phyloP scores from a whole-genome alignment of 805 yeast genomes.

The Wickerhamiella parazyma region DNA sequence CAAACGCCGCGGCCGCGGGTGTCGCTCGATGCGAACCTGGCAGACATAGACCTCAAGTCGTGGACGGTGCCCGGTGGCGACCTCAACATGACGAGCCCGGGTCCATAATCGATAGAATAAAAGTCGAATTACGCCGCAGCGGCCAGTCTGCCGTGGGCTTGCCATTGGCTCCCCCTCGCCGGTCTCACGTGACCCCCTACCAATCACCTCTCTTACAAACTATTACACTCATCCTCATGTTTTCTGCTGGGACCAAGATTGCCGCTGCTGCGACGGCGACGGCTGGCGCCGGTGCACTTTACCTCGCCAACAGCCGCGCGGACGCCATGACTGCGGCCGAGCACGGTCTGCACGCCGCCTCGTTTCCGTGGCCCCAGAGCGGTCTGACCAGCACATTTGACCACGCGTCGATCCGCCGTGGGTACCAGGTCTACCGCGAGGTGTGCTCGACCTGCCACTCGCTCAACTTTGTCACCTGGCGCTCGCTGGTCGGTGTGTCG shows the following conservation, averaged over 20 bases:
- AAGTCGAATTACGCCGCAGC: too few species aligned
- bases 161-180: neutral
- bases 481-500: constrained; percentile 92
- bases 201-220: constrained; percentile 10
- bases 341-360: constrained; percentile 95
- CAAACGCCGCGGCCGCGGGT: too few species aligned
- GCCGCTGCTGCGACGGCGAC: constrained; percentile 45
- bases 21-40: too few species aligned
- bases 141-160: neutral
- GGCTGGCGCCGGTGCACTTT: constrained; percentile 36
- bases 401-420: constrained; percentile 95
- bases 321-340: constrained; percentile 97
- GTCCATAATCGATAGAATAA: too few species aligned
- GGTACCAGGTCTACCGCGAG: constrained; percentile 96
- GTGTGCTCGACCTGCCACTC: constrained; percentile 99
- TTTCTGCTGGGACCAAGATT: constrained; percentile 9
- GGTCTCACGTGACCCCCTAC: constrained; percentile 6
- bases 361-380: constrained; percentile 83
- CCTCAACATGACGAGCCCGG: too few species aligned
- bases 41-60: too few species aligned
- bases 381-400: constrained; percentile 60
- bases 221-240: constrained; percentile 10
- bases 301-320: constrained; percentile 45
- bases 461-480: constrained; percentile 93
- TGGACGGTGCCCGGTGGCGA: too few species aligned